These are phyloP conservation scores for Cutaneotrichosporon curvatum DNA, from an alignment of 1,284 basidiomycete species.

Conservation along the genomic window DNA sequence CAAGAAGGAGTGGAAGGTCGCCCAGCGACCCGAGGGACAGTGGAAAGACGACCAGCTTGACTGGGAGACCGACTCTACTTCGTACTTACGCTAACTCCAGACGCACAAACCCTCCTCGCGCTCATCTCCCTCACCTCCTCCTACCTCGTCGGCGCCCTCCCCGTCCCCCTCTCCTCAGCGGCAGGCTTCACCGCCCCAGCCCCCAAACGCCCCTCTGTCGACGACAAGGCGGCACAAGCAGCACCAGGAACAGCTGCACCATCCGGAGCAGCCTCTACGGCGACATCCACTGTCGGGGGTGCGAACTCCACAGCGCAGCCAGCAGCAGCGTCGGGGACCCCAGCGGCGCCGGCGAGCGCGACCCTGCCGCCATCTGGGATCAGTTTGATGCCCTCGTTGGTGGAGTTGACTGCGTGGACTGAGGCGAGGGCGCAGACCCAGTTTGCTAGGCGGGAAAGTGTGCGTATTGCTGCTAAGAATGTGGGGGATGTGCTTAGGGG, in stretches of 20 bases:
- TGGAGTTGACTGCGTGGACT: slow-evolving; percentile 13
- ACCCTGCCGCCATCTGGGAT: neutral
- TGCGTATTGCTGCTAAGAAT: slow-evolving; percentile 9
- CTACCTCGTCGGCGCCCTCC: slow-evolving; percentile 19
- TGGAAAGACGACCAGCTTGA: too few relatives aligned
- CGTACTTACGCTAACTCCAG: slow-evolving; percentile 4
- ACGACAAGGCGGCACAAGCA: too few relatives aligned
- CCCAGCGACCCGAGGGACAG: too few relatives aligned
- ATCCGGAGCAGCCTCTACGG: neutral
- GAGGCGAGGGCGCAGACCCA: slow-evolving; percentile 13
- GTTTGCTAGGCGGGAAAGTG: slow-evolving; percentile 15
- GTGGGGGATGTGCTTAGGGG: slow-evolving; percentile 13
- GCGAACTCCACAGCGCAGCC: too few relatives aligned
- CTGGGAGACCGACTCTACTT: too few relatives aligned
- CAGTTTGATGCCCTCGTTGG: neutral
- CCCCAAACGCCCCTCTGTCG: neutral
- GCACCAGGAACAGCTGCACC: neutral
- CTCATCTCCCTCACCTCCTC: slow-evolving; percentile 12
- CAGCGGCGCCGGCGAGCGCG: neutral
- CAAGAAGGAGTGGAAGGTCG: too few relatives aligned
- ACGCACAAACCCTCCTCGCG: slow-evolving; percentile 17
- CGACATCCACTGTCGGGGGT: neutral
- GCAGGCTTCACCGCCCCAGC: neutral
- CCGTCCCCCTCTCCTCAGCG: slow-evolving; percentile 8
- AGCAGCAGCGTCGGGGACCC: neutral